These are phyloP conservation scores for Botryotinia convoluta DNA, from an alignment of 2,329 filamentous ascomycete species.

Conservation along the genomic window DNA sequence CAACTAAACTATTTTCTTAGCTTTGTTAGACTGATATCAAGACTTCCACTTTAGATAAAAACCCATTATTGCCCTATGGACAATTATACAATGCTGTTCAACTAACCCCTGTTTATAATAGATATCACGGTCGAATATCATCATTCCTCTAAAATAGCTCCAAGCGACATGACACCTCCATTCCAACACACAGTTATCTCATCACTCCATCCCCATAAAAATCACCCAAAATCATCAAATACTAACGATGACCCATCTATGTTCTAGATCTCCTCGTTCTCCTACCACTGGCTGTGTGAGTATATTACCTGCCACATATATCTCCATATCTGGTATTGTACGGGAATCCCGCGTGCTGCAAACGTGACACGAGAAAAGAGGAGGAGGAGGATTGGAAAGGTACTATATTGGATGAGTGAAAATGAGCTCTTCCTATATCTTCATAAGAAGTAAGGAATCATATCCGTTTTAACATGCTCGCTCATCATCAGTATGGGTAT, in stretches of 20 bases:
- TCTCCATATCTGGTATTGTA: neutral
- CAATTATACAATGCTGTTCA: neutral
- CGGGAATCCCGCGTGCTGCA: neutral
- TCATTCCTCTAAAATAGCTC: neutral
- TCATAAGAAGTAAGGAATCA: neutral
- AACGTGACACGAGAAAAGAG: fast-evolving
- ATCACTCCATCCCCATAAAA: neutral
- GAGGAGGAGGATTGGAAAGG: no score
- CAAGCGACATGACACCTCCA: neutral
- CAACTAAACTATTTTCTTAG: neutral
- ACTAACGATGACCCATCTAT: neutral
- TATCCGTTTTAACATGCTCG: neutral
- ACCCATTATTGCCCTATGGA: neutral
- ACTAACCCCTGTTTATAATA: neutral
- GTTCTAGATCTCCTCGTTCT: neutral
- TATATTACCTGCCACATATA: neutral
- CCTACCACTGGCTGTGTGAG: neutral
- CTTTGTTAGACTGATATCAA: neutral
- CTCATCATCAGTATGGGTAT: neutral
- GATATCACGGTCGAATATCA: neutral
- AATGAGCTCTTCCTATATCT: neutral
- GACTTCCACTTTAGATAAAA: neutral
- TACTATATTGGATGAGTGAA: neutral
- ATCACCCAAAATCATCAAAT: neutral
- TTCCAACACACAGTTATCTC: neutral